These are phyloP conservation scores for Pseudogymnoascus verrucosus DNA, from an alignment of 2,329 filamentous ascomycete species.

Conservation along the genomic window DNA sequence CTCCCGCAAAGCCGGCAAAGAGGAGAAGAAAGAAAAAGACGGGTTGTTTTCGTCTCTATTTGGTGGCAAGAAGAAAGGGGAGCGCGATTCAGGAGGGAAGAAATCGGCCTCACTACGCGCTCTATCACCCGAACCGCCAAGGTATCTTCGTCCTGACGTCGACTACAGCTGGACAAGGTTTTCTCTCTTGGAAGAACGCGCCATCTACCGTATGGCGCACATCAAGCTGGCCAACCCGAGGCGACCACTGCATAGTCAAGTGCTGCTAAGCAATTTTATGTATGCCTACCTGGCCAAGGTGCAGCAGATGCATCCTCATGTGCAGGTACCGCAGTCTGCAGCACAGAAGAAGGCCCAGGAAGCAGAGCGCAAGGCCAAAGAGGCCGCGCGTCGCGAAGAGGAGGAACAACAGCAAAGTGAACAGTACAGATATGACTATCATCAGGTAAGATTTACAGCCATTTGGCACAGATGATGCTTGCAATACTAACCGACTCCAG, in stretches of 20 bases:
- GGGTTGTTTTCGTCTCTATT: conserved; percentile 92
- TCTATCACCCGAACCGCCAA: conserved; percentile 72
- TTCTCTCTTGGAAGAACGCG: conserved; percentile 87
- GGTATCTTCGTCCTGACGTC: conserved; percentile 71
- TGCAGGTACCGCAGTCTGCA: conserved; percentile 75
- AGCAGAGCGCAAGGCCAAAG: conserved; percentile 41
- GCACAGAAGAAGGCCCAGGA: conserved; percentile 61
- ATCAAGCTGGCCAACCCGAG: conserved; percentile 98
- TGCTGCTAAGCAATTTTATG: conserved; percentile 98
- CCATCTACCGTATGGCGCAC: conserved; percentile 97
- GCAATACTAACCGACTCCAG: conserved; percentile 20
- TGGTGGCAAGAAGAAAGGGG: conserved; percentile 77
- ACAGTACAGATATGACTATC: conserved; percentile 30
- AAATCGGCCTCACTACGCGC: conserved; percentile 64
- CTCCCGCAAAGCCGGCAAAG: conserved; percentile 58
- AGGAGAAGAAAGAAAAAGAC: conserved; percentile 85
- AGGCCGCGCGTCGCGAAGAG: conserved; percentile 30
- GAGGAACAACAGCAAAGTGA: conserved; percentile 24
- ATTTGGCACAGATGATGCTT: not conserved
- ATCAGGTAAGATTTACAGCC: conserved; percentile 23
- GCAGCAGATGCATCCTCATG: conserved; percentile 95
- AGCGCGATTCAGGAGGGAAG: conserved; percentile 65
- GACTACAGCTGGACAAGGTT: conserved; percentile 97
- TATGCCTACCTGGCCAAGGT: conserved; percentile 98
- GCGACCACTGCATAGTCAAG: conserved; percentile 84